Evolutionary conservation across 2,329 filamentous ascomycete species (phyloP).

Genomic region (Trichoderma polysporum): DNA sequence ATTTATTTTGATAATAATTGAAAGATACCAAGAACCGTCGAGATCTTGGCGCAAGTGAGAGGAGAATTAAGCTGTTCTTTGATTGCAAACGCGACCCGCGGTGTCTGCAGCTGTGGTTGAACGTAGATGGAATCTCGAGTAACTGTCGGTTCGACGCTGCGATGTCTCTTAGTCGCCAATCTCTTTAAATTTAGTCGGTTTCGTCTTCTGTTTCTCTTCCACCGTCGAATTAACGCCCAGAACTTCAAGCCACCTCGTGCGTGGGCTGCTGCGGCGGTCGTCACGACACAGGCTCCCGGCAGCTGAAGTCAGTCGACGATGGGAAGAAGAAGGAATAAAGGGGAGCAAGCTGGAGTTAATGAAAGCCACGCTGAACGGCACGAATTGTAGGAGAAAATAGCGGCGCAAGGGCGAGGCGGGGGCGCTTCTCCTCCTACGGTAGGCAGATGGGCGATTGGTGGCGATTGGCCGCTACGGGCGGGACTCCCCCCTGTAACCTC

Average conservation of each 20-base stretch:
- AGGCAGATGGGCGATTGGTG: constrained; percentile 4
- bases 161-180: background rate
- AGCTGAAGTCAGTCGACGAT: constrained; percentile 15
- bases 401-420: constrained; percentile 11
- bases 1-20: background rate
- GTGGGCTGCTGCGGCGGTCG: constrained; percentile 10
- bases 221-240: background rate
- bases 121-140: background rate
- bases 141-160: background rate
- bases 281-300: constrained; percentile 17
- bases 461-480: constrained; percentile 15
- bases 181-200: background rate
- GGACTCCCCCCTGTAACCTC: constrained; percentile 19
- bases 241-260: constrained; percentile 11
- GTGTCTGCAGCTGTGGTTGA: background rate
- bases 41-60: background rate
- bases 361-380: background rate
- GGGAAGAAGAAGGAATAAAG: background rate
- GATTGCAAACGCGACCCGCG: constrained; percentile 12
- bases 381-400: constrained; percentile 11
- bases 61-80: background rate
- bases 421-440: constrained; percentile 10
- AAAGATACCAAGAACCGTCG: background rate
- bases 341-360: background rate
- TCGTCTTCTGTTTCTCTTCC: background rate